Percentiles rank a stretch among this genome's conserved stretches.
Conservation (phyloP, 169 alveolate genomes). For the Eimeria praecox region DNA sequence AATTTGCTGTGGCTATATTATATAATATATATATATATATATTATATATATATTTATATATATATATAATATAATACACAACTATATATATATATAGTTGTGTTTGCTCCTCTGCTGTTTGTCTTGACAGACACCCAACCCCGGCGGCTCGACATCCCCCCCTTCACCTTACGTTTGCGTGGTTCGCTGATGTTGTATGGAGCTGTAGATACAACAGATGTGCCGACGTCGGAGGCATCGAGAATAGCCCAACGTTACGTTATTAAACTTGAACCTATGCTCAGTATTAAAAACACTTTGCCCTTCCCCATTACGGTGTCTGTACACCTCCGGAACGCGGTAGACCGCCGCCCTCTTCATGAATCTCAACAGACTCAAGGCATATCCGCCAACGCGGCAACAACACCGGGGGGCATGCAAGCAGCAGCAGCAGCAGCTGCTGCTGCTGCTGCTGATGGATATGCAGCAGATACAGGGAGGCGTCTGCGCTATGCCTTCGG, state of each 20-base stretch:
- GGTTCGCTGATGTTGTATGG: constrained; percentile 85
- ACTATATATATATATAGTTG: no score
- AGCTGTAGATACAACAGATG: constrained; percentile 85
- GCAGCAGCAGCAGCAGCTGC: neutral
- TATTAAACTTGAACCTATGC: constrained; percentile 86
- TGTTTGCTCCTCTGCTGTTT: neutral
- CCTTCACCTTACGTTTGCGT: constrained; percentile 83
- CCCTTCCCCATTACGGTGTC: constrained; percentile 87
- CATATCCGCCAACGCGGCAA: neutral
- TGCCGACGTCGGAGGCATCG: constrained; percentile 85
- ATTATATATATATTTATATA: no score
- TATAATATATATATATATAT: no score
- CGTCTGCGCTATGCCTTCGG: constrained; percentile 17
- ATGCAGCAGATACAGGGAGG: neutral
- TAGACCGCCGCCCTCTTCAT: neutral
- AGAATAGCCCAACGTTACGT: constrained; percentile 86
- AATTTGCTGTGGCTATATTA: no score
- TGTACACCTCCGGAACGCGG: constrained; percentile 80
- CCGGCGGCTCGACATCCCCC: constrained; percentile 85
- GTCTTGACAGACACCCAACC: constrained; percentile 32
- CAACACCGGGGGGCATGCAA: neutral
- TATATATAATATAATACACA: no score
- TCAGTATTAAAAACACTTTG: constrained; percentile 84
- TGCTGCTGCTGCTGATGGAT: neutral
- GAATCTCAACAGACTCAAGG: neutral